Evolutionary conservation across 441 rosid genomes (phyloP).

Genomic region (Gossypium schwendimanii): DNA sequence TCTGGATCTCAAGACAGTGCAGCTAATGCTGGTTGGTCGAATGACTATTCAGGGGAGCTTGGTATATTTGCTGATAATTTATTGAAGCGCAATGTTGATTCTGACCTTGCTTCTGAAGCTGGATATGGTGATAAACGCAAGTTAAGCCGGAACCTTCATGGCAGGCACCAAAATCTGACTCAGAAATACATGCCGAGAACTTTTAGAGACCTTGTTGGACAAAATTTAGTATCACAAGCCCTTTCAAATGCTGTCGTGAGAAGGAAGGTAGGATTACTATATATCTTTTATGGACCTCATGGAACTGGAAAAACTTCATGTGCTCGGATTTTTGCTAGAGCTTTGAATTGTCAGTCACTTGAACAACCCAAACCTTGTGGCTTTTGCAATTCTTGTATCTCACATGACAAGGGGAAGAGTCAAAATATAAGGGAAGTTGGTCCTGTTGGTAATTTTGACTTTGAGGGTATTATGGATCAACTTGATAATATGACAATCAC

Average conservation of each 20-base stretch:
- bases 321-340: slow-evolving; percentile 86
- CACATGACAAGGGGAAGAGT: slow-evolving; percentile 72
- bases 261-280: slow-evolving; percentile 73
- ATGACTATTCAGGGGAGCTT: slow-evolving; percentile 91
- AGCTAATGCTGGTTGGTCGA: slow-evolving; percentile 67
- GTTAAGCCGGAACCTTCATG: slow-evolving; percentile 27
- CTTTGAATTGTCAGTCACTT: slow-evolving; percentile 76
- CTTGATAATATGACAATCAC: slow-evolving; percentile 59
- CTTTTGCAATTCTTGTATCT: slow-evolving; percentile 62
- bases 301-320: slow-evolving; percentile 98
- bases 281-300: slow-evolving; percentile 89
- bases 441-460: slow-evolving; percentile 72
- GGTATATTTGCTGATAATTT: slow-evolving; percentile 82
- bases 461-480: slow-evolving; percentile 56
- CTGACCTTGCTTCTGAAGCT: slow-evolving; percentile 84
- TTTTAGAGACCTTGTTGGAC: slow-evolving; percentile 83
- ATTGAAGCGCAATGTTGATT: slow-evolving; percentile 59
- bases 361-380: slow-evolving; percentile 89
- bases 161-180: slow-evolving; percentile 72
- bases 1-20: slow-evolving; percentile 56
- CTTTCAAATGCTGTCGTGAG: slow-evolving; percentile 77
- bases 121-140: slow-evolving; percentile 47
- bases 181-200: slow-evolving; percentile 81
- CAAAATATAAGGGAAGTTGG: slow-evolving; percentile 74
- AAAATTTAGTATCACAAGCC: slow-evolving; percentile 84